Conservation (phyloP, 768 basidiomycete genomes). For the Gelatoporia subvermispora region DNA sequence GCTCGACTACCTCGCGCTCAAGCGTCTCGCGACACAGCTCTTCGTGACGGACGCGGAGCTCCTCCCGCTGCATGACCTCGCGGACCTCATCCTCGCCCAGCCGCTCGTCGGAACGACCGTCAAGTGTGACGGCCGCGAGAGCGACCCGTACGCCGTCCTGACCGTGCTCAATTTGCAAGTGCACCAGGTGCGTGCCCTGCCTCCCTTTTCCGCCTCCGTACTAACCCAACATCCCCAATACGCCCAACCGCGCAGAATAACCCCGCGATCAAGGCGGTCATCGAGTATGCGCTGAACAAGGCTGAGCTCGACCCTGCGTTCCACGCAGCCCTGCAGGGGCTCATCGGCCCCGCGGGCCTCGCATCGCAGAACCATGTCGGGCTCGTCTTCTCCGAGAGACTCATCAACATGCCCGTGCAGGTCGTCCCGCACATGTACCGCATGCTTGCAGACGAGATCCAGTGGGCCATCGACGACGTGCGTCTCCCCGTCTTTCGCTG, state of each 20-base stretch:
- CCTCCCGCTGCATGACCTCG: constrained; percentile 67
- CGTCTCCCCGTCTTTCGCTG: constrained; percentile 19
- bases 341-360: constrained; percentile 36
- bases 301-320: constrained; percentile 44
- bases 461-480: constrained; percentile 64
- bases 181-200: constrained; percentile 45
- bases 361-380: constrained; percentile 58
- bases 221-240: background rate
- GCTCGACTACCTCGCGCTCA: constrained; percentile 84
- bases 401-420: constrained; percentile 95
- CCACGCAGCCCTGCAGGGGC: constrained; percentile 46
- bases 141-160: constrained; percentile 87
- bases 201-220: background rate
- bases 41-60: constrained; percentile 70
- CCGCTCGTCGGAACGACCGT: constrained; percentile 81
- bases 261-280: constrained; percentile 63
- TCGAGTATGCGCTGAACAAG: constrained; percentile 65
- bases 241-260: constrained; percentile 48
- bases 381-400: constrained; percentile 78
- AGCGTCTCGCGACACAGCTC: constrained; percentile 65
- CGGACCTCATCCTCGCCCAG: constrained; percentile 74
- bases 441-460: constrained; percentile 83
- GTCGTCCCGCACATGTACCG: constrained; percentile 88
- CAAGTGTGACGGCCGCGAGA: constrained; percentile 86
- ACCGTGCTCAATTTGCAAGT: constrained; percentile 76